Conservation (phyloP, 1,139 yeast genomes). For the Zygotorulaspora mrakii region DNA sequence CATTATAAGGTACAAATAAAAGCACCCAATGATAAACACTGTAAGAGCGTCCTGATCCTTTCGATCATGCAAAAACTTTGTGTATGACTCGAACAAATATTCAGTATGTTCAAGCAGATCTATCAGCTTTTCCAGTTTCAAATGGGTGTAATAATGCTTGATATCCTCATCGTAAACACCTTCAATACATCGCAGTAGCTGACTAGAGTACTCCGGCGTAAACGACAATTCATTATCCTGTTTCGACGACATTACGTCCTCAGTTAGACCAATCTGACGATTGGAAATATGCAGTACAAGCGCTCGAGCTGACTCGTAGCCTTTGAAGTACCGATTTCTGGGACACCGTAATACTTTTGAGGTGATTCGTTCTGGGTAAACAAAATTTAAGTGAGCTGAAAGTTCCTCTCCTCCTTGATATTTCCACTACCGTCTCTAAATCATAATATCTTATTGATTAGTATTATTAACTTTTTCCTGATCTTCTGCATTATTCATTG, state of each 20-base stretch:
- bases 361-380: too few relatives aligned
- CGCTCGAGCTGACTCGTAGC: neutral
- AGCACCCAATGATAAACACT: conserved; percentile 38
- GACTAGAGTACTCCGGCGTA: conserved; percentile 41
- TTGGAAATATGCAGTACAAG: neutral
- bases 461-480: neutral
- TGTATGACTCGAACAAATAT: conserved; percentile 32
- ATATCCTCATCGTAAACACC: conserved; percentile 35
- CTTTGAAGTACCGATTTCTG: neutral
- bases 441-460: neutral
- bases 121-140: conserved; percentile 34
- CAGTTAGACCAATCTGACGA: neutral
- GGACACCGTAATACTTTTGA: neutral
- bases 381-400: too few relatives aligned
- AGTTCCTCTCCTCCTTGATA: too few relatives aligned
- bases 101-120: conserved; percentile 37
- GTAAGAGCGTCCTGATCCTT: conserved; percentile 30
- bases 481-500: neutral
- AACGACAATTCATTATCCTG: conserved; percentile 16
- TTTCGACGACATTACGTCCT: neutral
- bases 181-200: conserved; percentile 32
- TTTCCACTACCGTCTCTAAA: neutral
- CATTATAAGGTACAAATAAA: conserved; percentile 37
- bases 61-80: conserved; percentile 17
- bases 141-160: conserved; percentile 28